Base-by-base conservation (phyloP, 805 yeast species). In the Cyberlindnera xylosilytica region DNA sequence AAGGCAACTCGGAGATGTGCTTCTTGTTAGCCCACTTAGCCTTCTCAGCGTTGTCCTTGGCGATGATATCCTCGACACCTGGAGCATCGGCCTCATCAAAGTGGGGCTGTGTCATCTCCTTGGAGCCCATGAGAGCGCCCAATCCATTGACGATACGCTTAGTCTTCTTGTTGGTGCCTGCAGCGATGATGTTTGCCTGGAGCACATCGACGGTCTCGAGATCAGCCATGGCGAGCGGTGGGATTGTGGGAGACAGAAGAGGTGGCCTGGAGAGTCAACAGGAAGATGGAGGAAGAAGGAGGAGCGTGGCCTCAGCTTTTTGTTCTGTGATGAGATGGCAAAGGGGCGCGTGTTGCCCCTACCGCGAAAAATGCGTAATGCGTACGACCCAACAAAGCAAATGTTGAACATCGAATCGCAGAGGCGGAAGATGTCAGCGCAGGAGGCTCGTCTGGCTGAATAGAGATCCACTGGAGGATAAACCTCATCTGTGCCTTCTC, bases 91-190 rank as follows among this genome's bases (percentile, higher is more conserved):
- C 44, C 20, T 39, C 48, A 46, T 79, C 83, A 34, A 85, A 86
- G 29, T 86, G 78, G 19, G 82, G 81, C 37, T 73, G 69, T 23
- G 81, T 81, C 73, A 84, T 72, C 32, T 78, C 74, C 59, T 84
- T 83, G 39, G 91, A 82, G 30, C 95, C 95, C 95, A 86, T 86
- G 54, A 86, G 68, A 38, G 69, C 69, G 34, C 93, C 93, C 38
- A 89, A 83, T 15, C 89, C 86, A 44, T 89, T 89, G 36, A 83
- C 91, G 41, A 84, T 78, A 64, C 91, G 74, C 42, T 79, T 79
- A 42, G 72, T 70, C 56, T 78, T 74, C 61, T 80, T 83, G 70
- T 84, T 79, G 41, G 87, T 77, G 51, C 95, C 95, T 10, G 93
- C 85, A 18, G 95, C 95, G 48, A 86, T 74, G 36, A 87, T 81